Evolutionary conservation across 2,329 filamentous ascomycete genomes (phyloP).

Genomic region (Neoscytalidium dimidiatum): DNA sequence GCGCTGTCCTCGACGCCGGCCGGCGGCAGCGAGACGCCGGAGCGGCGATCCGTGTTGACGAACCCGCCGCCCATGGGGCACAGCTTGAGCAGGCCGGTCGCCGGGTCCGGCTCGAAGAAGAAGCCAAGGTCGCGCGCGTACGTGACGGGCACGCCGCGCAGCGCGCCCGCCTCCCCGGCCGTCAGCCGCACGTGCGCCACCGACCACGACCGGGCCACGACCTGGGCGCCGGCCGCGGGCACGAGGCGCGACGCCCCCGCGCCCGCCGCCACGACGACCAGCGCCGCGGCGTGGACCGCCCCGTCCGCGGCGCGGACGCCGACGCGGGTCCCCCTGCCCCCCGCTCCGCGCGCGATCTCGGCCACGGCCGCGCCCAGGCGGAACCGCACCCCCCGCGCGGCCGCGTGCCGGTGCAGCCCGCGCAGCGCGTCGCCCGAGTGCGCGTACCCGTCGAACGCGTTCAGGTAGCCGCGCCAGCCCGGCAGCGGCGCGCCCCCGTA

Average conservation of each 20-base stretch:
- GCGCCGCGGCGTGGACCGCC: constrained; percentile 36
- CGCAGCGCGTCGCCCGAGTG: constrained; percentile 56
- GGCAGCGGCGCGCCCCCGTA: constrained; percentile 45
- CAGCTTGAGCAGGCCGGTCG: constrained; percentile 60
- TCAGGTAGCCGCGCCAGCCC: constrained; percentile 62
- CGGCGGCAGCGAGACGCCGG: constrained; percentile 47
- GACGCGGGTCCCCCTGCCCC: constrained; percentile 28
- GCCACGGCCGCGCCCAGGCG: constrained; percentile 41
- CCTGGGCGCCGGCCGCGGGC: constrained; percentile 52
- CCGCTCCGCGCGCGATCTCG: constrained; percentile 45
- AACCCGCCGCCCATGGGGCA: constrained; percentile 61
- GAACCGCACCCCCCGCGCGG: constrained; percentile 47
- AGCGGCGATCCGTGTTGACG: constrained; percentile 50
- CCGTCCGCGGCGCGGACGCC: constrained; percentile 44
- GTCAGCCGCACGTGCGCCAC: constrained; percentile 62
- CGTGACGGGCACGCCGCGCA: constrained; percentile 62
- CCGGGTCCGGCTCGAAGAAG: constrained; percentile 65
- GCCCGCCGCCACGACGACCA: constrained; percentile 56
- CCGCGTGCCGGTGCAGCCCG: constrained; percentile 47
- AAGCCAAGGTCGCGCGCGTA: constrained; percentile 65
- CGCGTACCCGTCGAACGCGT: constrained; percentile 59
- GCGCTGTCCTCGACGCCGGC: constrained; percentile 38
- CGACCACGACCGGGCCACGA: constrained; percentile 60
- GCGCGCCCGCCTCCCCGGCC: constrained; percentile 53
- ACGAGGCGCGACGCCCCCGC: constrained; percentile 51